Conservation (phyloP, 306 rosid genomes). For the Pyrus betulifolia region DNA sequence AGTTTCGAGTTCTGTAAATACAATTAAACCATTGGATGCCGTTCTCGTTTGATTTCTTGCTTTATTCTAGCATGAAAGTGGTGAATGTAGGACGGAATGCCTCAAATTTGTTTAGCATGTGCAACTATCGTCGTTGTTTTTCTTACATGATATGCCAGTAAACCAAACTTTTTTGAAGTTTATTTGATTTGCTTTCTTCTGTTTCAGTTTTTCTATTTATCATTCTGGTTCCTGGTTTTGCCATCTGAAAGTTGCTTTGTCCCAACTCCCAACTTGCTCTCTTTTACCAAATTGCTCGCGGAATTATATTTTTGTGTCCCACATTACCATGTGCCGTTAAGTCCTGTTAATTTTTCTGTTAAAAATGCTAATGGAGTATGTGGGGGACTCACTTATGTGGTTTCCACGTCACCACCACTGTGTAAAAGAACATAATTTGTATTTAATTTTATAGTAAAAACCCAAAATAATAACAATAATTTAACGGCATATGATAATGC, state of each 20-base stretch:
- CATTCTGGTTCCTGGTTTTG: not conserved
- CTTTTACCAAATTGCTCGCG: too few species aligned
- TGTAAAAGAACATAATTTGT: too few species aligned
- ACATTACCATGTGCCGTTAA: too few species aligned
- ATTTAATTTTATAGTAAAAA: too few species aligned
- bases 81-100: constrained; percentile 31
- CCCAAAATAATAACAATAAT: too few species aligned
- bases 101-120: constrained; percentile 15
- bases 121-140: constrained; percentile 17
- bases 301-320: too few species aligned
- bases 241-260: not conserved
- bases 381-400: too few species aligned
- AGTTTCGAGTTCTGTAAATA: constrained; percentile 42
- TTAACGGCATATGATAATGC: too few species aligned
- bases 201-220: not conserved
- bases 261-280: too few species aligned
- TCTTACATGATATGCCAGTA: constrained; percentile 18
- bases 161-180: constrained; percentile 19
- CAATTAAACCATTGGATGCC: constrained; percentile 27
- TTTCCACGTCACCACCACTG: too few species aligned
- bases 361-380: too few species aligned
- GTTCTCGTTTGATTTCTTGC: constrained; percentile 17
- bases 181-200: constrained; percentile 3
- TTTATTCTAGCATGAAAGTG: constrained; percentile 20
- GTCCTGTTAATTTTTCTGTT: too few species aligned